Base-by-base conservation (phyloP, 176 grass and related monocot species). In the Oryza longistaminata region DNA sequence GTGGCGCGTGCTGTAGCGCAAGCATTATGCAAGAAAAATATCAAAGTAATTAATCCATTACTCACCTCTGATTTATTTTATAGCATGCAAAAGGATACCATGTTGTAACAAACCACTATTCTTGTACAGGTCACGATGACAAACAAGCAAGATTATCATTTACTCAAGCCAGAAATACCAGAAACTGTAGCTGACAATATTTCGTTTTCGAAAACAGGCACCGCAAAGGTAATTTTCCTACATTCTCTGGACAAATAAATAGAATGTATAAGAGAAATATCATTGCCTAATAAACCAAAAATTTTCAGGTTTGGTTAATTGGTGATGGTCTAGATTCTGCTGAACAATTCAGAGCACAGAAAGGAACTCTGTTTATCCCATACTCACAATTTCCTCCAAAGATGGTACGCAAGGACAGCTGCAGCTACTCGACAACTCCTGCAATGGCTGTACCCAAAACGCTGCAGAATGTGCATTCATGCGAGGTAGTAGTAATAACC, bases 401-500 rank as follows among this genome's bases (percentile, higher is more conserved):
- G 86, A 95, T 87, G 76, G 43, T 60, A 19, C 87, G 74, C 25
- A 95, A 93, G 48, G 85, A 92, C 39, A 85, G 90, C 58, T 95
- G 83, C 89, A 90, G 48, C 70, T 98, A 95, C 70, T 87, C 62
- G 1, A 88, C 71, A 9, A 95, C 93, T 85, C 96, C 93, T 31
- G 91, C 85, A 44, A 92, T 98, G 93, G 44, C 66, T 55, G 85
- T 98, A 2, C 93, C 96, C 16, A 82, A 98, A 84, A 65, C 89
- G 16, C 68, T 98, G 64, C 69, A 95, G 74, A 98, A 98, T 67
- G 83, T 98, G 49, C 87, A 97, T 60, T 94, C 90, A 0, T 97
- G 95, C 64, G 95, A 94, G 92, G 95, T 93, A 91, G 84, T 70
- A 22, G 84, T 70, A 22, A 24, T 29, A 46, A 33, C 37, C 5